These are phyloP conservation scores for Ceratocystis ficicola DNA, from an alignment of 2,329 filamentous ascomycete genomes.

Conservation along the genomic window DNA sequence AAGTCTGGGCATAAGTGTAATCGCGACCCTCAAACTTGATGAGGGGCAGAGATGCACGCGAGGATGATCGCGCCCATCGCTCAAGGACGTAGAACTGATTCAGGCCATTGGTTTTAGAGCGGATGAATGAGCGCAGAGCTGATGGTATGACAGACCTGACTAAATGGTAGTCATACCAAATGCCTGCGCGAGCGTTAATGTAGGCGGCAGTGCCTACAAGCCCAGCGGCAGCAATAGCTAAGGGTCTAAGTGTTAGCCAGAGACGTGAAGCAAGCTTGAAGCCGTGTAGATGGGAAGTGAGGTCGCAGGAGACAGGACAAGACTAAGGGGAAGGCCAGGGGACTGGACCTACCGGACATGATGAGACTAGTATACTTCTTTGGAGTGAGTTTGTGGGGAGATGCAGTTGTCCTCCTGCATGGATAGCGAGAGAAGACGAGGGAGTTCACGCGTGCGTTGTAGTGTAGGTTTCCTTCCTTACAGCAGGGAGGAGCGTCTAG, in stretches of 20 bases:
- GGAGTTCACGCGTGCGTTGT: background rate
- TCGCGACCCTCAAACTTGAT: slow-evolving; percentile 55
- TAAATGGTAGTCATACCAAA: slow-evolving; percentile 54
- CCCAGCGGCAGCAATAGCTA: slow-evolving; percentile 33
- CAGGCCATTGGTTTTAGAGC: slow-evolving; percentile 39
- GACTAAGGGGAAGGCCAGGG: background rate
- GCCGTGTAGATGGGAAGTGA: background rate
- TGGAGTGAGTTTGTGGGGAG: background rate
- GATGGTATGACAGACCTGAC: slow-evolving; percentile 41
- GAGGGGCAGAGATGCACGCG: slow-evolving; percentile 43
- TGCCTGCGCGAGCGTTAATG: slow-evolving; percentile 55
- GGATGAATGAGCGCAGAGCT: slow-evolving; percentile 19
- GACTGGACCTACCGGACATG: background rate
- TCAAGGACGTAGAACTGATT: slow-evolving; percentile 70
- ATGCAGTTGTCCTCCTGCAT: background rate
- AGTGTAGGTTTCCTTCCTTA: background rate
- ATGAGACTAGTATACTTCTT: background rate
- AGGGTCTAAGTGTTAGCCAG: slow-evolving; percentile 2
- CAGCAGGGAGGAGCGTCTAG: background rate
- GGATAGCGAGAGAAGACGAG: background rate
- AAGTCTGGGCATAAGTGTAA: slow-evolving; percentile 66
- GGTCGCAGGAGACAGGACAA: background rate
- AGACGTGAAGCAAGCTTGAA: background rate
- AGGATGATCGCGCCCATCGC: slow-evolving; percentile 42
- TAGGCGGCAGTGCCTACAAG: slow-evolving; percentile 58